A percentile compares a stretch with the other conserved stretches of the same genome.
phyloP scores from a whole-genome alignment of 176 grass and related monocot genomes.

The Elymus sibiricus region DNA sequence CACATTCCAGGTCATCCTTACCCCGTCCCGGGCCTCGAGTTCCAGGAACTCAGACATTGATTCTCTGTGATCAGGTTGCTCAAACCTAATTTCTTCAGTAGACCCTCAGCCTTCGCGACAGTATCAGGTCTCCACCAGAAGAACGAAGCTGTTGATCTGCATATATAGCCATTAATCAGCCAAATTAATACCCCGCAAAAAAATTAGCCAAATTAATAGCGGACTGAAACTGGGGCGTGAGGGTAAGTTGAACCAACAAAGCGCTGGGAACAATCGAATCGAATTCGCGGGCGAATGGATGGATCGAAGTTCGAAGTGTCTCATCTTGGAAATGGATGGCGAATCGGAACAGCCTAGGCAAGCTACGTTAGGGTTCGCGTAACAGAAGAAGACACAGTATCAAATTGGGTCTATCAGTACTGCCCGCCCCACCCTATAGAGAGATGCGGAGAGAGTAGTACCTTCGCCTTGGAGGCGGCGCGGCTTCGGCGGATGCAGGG shows the following conservation, averaged over 20 bases:
- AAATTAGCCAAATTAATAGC: not conserved
- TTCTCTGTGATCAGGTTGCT: constrained; percentile 35
- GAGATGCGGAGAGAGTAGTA: not conserved
- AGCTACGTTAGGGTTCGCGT: constrained; percentile 26
- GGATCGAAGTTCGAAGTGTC: not conserved
- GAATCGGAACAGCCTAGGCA: not conserved
- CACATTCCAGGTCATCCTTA: constrained; percentile 96
- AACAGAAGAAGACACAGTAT: not conserved
- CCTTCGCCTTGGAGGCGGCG: not conserved
- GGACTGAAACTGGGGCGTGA: not conserved
- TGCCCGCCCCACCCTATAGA: not conserved
- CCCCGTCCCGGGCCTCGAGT: constrained; percentile 77
- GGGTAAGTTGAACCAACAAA: not conserved
- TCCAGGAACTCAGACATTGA: constrained; percentile 81
- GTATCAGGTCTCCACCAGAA: not conserved
- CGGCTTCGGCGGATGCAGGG: not conserved
- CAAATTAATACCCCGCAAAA: not conserved
- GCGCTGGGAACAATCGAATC: not conserved
- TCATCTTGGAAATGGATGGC: not conserved
- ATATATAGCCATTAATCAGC: constrained; percentile 3
- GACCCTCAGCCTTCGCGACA: not conserved
- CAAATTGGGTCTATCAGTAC: not conserved
- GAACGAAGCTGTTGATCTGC: not conserved
- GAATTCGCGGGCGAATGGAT: not conserved
- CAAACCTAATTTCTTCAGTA: not conserved